Base-by-base conservation (phyloP, 2,329 filamentous ascomycete genomes). In the Aureobasidium lini region DNA sequence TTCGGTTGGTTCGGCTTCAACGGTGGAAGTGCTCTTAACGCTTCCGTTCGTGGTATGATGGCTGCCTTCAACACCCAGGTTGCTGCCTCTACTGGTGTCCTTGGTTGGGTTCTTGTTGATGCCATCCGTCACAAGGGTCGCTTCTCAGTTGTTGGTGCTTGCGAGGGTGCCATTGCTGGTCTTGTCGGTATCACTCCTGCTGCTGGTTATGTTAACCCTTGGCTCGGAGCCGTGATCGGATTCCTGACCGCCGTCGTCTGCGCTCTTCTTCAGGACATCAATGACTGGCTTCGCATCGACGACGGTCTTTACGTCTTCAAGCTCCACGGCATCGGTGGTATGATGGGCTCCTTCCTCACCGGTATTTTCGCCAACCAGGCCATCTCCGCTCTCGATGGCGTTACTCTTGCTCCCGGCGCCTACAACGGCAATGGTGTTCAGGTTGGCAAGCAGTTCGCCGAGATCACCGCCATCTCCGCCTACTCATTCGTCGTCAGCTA, bases 281-380 rank as follows among this genome's bases (percentile, higher is more conserved):
- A 83, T 65, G 73, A 78, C 29, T 81, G 79, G 77, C 66, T 83
- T 32, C 70, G 70, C 60, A 80, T 83, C 61, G 81, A 84, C 63
- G 81, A 84, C 62, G 79, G 80, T 10, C 78, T 84, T 66, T 80
- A 84, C 62, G 80, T 84, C 43, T 84, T 84, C 74, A 83, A 81
- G 66, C 76, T 83, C 11, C 81, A 84, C 66, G 80, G 79, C 15
- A 74, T 82, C 28, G 82, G 81, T 42, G 82, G 81, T 23, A 82
- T 83, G 72, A 72, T 79, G 40, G 82, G 82, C 8, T 79, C 79
- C 31, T 81, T 84, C 69, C 66, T 84, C 48, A 84, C 81, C 2
- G 81, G 80, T 6, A 77, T 84, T 64, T 84, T 84, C 63, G 81
- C 81, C 37, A 74, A 75, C 34, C 72, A 77, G 65, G 69, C 72